Evolutionary conservation across 768 basidiomycete genomes (phyloP).

Genomic region (Kwoniella dejecticola): DNA sequence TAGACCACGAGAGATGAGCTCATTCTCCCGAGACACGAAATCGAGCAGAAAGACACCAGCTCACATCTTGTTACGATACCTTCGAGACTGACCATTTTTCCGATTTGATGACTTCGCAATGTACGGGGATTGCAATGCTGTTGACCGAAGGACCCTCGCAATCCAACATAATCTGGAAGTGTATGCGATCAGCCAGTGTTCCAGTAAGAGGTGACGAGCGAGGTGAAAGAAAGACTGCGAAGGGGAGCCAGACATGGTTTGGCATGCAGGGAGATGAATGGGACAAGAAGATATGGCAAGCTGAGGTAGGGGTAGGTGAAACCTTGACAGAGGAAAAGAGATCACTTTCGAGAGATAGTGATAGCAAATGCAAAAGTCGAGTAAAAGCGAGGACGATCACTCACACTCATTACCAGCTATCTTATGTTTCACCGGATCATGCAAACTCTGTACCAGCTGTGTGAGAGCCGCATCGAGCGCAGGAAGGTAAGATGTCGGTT

Average conservation of each 20-base stretch:
- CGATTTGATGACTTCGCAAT: slow-evolving; percentile 80
- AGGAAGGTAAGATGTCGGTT: slow-evolving; percentile 80
- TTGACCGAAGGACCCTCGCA: slow-evolving; percentile 96
- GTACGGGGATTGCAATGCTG: slow-evolving; percentile 96
- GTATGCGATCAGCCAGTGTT: neutral
- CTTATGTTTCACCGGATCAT: slow-evolving; percentile 78
- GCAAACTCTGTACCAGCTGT: slow-evolving; percentile 70
- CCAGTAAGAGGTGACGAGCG: no score
- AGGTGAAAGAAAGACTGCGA: no score
- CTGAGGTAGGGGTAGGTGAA: no score
- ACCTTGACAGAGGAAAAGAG: no score
- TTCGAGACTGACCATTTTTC: slow-evolving; percentile 95
- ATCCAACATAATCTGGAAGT: slow-evolving; percentile 70
- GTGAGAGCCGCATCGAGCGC: slow-evolving; percentile 84
- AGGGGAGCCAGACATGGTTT: no score
- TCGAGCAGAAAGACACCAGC: no score
- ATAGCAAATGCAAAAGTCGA: no score
- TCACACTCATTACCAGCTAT: slow-evolving; percentile 71
- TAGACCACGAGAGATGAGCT: no score
- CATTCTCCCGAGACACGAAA: no score
- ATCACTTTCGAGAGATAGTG: no score
- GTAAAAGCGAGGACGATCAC: slow-evolving; percentile 13
- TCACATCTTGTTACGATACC: slow-evolving; percentile 94
- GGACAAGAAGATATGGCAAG: no score
- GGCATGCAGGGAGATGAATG: neutral